These are phyloP conservation scores for Phialocephala subalpina DNA, from an alignment of 2,329 filamentous ascomycete genomes.

Conservation along the genomic window DNA sequence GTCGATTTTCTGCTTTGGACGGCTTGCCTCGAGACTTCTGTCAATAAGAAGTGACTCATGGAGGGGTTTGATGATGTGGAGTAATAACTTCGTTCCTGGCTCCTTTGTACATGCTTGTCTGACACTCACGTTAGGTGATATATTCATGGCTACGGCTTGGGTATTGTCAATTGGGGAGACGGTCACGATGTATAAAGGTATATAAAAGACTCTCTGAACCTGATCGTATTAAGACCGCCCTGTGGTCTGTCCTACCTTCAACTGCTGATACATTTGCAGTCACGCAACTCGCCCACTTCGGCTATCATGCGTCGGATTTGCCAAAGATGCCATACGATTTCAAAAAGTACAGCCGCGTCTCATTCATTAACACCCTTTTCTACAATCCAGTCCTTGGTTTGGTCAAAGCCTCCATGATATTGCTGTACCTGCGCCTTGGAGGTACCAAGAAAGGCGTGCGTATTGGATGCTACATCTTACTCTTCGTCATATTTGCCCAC, in stretches of 20 bases:
- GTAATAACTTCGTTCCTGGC: conserved; percentile 12
- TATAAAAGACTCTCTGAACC: background rate
- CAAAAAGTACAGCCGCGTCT: background rate
- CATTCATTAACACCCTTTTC: conserved; percentile 46
- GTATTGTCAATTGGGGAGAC: conserved; percentile 17
- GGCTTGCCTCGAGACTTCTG: conserved; percentile 26
- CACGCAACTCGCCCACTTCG: conserved; percentile 31
- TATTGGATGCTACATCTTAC: conserved; percentile 15
- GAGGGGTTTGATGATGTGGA: conserved; percentile 32
- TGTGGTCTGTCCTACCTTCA: background rate
- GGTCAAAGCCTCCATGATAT: conserved; percentile 54
- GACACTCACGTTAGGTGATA: conserved; percentile 23
- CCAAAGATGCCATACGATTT: conserved; percentile 38
- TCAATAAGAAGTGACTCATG: conserved; percentile 18
- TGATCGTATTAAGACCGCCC: background rate
- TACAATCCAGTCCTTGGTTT: conserved; percentile 57
- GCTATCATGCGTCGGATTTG: conserved; percentile 29
- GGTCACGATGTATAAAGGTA: conserved; percentile 20
- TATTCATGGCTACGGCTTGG: conserved; percentile 31
- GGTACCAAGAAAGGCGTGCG: conserved; percentile 37
- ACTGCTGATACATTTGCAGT: conserved; percentile 19
- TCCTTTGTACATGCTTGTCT: background rate
- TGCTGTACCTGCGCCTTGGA: conserved; percentile 53
- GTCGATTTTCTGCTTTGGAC: conserved; percentile 27
- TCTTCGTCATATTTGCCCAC: conserved; percentile 17